Evolutionary conservation across 2,329 filamentous ascomycete genomes (phyloP), one percentile per base, ranked within the genome.

Genomic region (Alternaria rosae): DNA sequence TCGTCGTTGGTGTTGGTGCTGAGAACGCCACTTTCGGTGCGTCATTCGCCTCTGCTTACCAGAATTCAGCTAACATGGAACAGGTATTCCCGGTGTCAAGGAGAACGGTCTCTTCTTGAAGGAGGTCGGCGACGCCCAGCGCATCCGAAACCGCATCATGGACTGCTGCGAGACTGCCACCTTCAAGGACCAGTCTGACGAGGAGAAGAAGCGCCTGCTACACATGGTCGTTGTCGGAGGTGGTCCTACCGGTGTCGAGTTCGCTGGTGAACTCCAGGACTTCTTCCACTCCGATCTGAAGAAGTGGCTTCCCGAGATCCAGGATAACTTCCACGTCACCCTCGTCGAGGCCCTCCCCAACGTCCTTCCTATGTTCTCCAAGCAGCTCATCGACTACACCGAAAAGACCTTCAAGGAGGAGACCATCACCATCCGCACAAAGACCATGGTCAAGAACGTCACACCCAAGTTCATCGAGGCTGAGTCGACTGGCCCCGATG

Each of bases 381-480:
- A 98, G 88, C 93, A 97, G 82, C 86, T 99, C 76, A 98, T 99
- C 78, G 95, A 99, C 77, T 99, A 99, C 86, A 99, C 95, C 72
- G 95, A 99, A 84, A 94, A 94, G 82, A 97, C 94, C 48, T 96
- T 99, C 85, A 95, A 97, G 84, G 95, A 99, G 85, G 95, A 99
- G 83, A 94, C 93, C 78, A 99, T 99, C 78, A 90, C 92, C 73
- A 97, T 99, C 83, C 91, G 92, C 82, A 97, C 95, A 74, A 98
- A 98, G 88, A 98, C 95, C 70, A 96, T 97, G 90, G 95, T 99
- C 80, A 98, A 98, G 87, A 94, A 91, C 65, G 95, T 99, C 62
- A 97, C 93, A 30, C 91, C 95, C 75, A 96, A 92, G 82, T 90
- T 88, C 77, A 94, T 99, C 76, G 93, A 98, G 84, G 95, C 94